Evolutionary conservation across 768 basidiomycete species (phyloP), one percentile per base, ranked within the genome.

Genomic region (Amanita phalloides): DNA sequence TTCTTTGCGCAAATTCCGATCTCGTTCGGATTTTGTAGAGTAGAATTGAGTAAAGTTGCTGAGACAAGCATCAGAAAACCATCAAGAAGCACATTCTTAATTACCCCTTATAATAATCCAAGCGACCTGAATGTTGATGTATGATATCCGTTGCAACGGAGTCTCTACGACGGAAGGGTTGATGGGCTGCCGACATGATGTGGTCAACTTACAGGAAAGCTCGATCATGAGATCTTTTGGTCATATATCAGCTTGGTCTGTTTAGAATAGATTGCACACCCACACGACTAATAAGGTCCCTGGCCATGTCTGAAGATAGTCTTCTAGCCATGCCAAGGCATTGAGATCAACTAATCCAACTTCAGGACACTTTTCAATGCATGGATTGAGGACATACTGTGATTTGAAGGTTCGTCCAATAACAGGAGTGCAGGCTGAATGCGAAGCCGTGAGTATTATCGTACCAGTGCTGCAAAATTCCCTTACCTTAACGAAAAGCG

Each of bases 31-130:
- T 69, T 98, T 97, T 20, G 95, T 98, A 1, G 95, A 94, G 64
- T 99, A 98, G 76, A 99, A 98, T 65, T 98, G 94, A 1, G 89
- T 84, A 68, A 98, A 99, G 71, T 98, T 98, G 53, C 88, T 90
- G 57, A 21, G 7, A 6, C 26, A 49, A 60, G 33, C 39, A 50
- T 55, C 8, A 53, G 49, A 26, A 55, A 47, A 36, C 32, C 26
- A 48, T 2, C 43, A 25, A 13, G 6, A 23, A 32, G 30, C 26
- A 3, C 21, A 21, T 35, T 6, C 13, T 14, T n/a, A 57, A 70
- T 25, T 60, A 87, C 82, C 95, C 96, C 72, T 97, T 96, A 74
- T 94, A 98, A 70, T 98, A 98, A 64, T 98, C 93, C 17, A 98
- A 75, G 43, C 96, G 79, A 49, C 76, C 85, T 0, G 86, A 92